Percentiles rank a stretch among this genome's conserved stretches.
Evolutionary conservation across 2,329 filamentous ascomycete species (phyloP).

Genomic region (Berkeleyomyces basicola): DNA sequence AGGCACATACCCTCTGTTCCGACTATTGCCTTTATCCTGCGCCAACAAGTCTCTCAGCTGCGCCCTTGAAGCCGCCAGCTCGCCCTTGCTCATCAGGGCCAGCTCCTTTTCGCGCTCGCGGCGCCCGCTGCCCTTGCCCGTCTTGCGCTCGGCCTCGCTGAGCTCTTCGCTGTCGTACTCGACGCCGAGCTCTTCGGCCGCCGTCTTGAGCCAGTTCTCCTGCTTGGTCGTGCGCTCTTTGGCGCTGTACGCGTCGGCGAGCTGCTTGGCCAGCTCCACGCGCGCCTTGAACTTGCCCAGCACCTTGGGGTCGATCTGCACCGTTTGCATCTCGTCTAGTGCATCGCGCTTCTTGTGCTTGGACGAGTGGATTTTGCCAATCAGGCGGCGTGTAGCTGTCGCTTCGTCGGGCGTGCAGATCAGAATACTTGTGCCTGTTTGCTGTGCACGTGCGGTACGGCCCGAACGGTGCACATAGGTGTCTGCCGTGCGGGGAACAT

Average conservation of each 20-base stretch:
- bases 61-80: conserved; percentile 51
- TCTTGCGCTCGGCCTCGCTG: conserved; percentile 57
- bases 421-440: conserved; percentile 64
- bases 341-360: conserved; percentile 40
- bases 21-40: conserved; percentile 67
- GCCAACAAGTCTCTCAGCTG: conserved; percentile 56
- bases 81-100: conserved; percentile 50
- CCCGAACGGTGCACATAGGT: conserved; percentile 92
- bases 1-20: conserved; percentile 74
- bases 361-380: conserved; percentile 69
- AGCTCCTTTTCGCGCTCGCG: conserved; percentile 61
- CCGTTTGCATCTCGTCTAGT: conserved; percentile 42
- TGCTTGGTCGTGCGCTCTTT: conserved; percentile 77
- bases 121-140: conserved; percentile 54
- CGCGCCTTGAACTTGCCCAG: conserved; percentile 61
- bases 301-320: conserved; percentile 70
- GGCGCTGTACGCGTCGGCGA: conserved; percentile 66
- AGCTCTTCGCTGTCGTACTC: conserved; percentile 88
- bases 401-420: conserved; percentile 89
- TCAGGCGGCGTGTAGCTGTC: conserved; percentile 61
- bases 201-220: conserved; percentile 66
- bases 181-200: conserved; percentile 82
- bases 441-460: conserved; percentile 72
- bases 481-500: conserved; percentile 80
- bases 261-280: conserved; percentile 65